Evolutionary conservation across 2,329 filamentous ascomycete genomes (phyloP).

Genomic region (Colletotrichum destructivum): DNA sequence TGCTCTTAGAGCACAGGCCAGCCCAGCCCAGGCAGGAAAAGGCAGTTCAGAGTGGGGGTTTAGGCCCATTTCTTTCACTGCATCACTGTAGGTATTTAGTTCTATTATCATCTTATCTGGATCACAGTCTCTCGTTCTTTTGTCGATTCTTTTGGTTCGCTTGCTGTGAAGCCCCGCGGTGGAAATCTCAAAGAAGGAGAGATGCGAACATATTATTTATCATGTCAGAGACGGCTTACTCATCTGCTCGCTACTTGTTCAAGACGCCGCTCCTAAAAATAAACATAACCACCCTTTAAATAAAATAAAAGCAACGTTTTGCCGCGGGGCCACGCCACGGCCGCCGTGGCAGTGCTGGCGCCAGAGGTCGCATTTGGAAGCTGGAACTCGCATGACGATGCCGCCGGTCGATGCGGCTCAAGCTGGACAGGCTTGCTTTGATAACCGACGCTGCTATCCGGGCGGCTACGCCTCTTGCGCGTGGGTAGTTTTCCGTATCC

Average conservation of each 20-base stretch:
- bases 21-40: neutral
- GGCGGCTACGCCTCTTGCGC: neutral
- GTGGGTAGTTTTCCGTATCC: neutral
- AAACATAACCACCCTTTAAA: too few relatives aligned
- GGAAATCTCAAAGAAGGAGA: too few relatives aligned
- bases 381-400: neutral
- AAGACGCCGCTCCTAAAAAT: too few relatives aligned
- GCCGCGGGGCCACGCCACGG: neutral
- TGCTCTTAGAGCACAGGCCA: conserved; percentile 20
- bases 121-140: neutral
- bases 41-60: neutral
- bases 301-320: neutral
- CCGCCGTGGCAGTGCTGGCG: conserved; percentile 27
- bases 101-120: neutral
- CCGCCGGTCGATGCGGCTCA: neutral
- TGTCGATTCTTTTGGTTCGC: too few relatives aligned
- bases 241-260: neutral
- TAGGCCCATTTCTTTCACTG: neutral
- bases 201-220: neutral
- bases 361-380: neutral
- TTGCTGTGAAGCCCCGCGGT: neutral
- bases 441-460: neutral
- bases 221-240: neutral
- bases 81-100: neutral
- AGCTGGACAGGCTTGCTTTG: neutral